phyloP scores from a whole-genome alignment of 345 rosid genomes.

The Brassica cretica region DNA sequence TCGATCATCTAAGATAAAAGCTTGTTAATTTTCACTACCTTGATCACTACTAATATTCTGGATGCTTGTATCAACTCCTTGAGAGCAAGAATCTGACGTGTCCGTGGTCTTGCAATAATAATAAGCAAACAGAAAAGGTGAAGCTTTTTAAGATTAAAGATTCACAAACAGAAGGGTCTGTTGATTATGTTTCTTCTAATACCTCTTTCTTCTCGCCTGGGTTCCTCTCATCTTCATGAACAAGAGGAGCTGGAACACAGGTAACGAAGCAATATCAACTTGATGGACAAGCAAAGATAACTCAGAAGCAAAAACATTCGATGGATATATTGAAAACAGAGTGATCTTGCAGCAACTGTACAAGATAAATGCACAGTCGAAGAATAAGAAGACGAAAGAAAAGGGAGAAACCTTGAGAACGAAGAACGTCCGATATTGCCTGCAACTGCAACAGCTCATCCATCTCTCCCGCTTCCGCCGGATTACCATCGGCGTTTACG shows the following conservation, averaged over 20 bases:
- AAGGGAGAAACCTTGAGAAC: conserved; percentile 54
- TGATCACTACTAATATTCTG: neutral
- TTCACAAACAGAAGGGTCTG: neutral
- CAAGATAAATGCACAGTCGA: neutral
- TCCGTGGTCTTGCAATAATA: neutral
- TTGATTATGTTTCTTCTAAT: conserved; percentile 5
- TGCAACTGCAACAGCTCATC: neutral
- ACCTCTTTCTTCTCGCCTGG: conserved; percentile 82
- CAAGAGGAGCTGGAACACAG: conserved; percentile 52
- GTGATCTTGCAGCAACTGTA: neutral
- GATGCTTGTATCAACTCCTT: neutral
- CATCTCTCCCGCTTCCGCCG: neutral
- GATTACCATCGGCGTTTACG: conserved; percentile 42
- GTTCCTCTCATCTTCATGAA: conserved; percentile 79
- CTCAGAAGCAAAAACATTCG: neutral
- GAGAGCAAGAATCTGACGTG: neutral
- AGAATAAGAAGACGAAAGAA: conserved; percentile 9
- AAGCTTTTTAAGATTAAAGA: neutral
- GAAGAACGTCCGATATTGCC: conserved; percentile 39
- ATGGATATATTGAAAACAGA: neutral
- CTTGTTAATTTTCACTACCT: neutral
- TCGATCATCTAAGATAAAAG: neutral
- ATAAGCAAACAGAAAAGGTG: neutral
- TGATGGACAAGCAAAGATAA: conserved; percentile 4
- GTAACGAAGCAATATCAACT: neutral